Base-by-base conservation (phyloP, 352 stramenopile genomes). In the Phytophthora citricola region DNA sequence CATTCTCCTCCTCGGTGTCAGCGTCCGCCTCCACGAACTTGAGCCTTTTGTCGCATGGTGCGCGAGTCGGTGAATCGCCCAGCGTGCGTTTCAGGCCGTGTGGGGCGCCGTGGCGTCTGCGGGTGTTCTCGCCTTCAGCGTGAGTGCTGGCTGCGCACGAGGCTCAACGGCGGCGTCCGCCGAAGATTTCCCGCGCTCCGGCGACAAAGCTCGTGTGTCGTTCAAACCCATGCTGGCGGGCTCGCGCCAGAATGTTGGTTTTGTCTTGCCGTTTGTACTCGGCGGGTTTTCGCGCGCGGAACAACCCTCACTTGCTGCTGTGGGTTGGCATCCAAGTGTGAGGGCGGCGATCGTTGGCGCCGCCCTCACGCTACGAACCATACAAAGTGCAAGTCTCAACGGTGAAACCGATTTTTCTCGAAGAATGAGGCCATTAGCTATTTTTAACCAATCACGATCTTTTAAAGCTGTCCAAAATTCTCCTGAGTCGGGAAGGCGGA, bases 1-100 rank as follows among this genome's bases (percentile, higher is more conserved):
- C n/a, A 14, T 55, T 32, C 22, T 56, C 48, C 9, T 8, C 10
- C 5, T 58, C 34, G 1, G 27, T 31, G 22, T 29, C 47, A 20
- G 22, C n/a, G 14, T 10, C 12, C 22, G 39, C 17, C 6, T 76
- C 68, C 20, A 67, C 61, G 32, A 14, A 63, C 50, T 78, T 78
- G 15, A 72, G 53, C 49, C 85, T 86, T 64, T 86, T 89, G 51
- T 85, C 72, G 39, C 75, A 75, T 57, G 72, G 70, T 14, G 45
- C 38, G 29, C 11, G 40, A 6, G 29, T 48, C n/a, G 44, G 54
- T 11, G 32, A 38, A n/a, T 62, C 55, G 4, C 29, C 54, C 10
- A 66, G 29, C 34, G 58, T 31, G 50, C 71, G 66, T 53, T 79
- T 79, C 3, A 68, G 40, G 27, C 61, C 66, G 48, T 55, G 48